Conservation (phyloP, 176 grass and related monocot genomes). For the Musa troglodytarum region DNA sequence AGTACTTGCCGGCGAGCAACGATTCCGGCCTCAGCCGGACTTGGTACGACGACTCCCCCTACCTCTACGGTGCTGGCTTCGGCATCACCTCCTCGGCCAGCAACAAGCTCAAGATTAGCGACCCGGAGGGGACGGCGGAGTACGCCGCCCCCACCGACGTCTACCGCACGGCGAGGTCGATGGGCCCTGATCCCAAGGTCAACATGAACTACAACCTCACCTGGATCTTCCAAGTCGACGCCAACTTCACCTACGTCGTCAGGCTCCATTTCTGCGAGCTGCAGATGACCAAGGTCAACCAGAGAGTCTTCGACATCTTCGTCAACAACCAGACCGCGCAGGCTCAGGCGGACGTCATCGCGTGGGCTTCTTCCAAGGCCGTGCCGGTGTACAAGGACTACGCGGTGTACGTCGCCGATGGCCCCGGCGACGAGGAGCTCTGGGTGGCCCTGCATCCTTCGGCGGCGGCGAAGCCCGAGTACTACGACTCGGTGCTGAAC, state of each 20-base stretch:
- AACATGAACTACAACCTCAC: slow-evolving; percentile 12
- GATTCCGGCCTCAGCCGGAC: slow-evolving; percentile 11
- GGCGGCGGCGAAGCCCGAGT: not conserved
- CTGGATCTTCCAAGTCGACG: slow-evolving; percentile 10
- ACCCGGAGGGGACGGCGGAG: not conserved
- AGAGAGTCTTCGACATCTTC: slow-evolving; percentile 15
- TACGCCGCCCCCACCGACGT: not conserved
- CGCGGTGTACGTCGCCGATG: not conserved
- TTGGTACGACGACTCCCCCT: slow-evolving; percentile 19
- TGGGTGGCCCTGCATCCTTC: slow-evolving; percentile 16
- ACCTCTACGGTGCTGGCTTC: slow-evolving; percentile 9
- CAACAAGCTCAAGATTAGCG: not conserved
- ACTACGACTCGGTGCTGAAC: slow-evolving; percentile 11
- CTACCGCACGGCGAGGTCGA: slow-evolving; percentile 16
- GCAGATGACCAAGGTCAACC: slow-evolving; percentile 8
- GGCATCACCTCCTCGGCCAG: not conserved
- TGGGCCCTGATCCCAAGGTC: not conserved
- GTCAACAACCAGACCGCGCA: slow-evolving; percentile 10
- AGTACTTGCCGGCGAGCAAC: slow-evolving; percentile 5
- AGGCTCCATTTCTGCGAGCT: slow-evolving; percentile 17
- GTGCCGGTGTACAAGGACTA: slow-evolving; percentile 13
- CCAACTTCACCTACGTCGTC: slow-evolving; percentile 14
- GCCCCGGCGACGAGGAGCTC: not conserved
- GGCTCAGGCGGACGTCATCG: not conserved
- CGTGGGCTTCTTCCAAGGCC: not conserved